phyloP scores from a whole-genome alignment of 2,329 filamentous ascomycete species.

The Botryotinia globosa region DNA sequence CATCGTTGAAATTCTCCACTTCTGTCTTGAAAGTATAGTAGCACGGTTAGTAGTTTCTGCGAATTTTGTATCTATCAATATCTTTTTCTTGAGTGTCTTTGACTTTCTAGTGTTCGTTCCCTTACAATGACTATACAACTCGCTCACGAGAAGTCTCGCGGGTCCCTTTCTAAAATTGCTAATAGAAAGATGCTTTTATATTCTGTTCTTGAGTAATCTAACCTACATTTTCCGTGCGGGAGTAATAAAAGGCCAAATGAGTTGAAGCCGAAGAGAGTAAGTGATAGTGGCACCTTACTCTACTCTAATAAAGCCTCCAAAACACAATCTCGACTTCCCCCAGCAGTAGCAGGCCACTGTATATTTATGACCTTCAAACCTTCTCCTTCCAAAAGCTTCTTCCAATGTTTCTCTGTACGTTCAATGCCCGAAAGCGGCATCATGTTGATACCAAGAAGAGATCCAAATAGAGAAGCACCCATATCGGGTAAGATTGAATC shows the following conservation, averaged over 20 bases:
- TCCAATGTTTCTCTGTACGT: slow-evolving; percentile 41
- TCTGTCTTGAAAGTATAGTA: no score
- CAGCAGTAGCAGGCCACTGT: slow-evolving; percentile 17
- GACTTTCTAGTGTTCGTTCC: no score
- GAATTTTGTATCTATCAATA: no score
- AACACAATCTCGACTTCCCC: slow-evolving; percentile 10
- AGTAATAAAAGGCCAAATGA: no score
- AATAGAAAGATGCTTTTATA: no score
- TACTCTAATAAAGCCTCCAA: slow-evolving; percentile 8
- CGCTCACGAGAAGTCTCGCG: no score
- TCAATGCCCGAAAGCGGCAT: slow-evolving; percentile 33
- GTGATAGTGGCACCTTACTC: background rate
- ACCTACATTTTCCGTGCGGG: background rate
- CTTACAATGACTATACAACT: no score
- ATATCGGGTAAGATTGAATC: slow-evolving; percentile 27
- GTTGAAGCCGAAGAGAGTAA: background rate
- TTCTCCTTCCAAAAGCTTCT: slow-evolving; percentile 22
- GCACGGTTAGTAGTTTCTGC: no score
- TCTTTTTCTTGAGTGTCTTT: no score
- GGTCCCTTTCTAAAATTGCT: no score
- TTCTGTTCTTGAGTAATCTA: no score
- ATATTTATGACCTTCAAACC: slow-evolving; percentile 27
- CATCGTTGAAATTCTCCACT: no score
- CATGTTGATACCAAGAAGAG: slow-evolving; percentile 18
- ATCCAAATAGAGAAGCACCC: slow-evolving; percentile 27